Base-by-base conservation (phyloP, 2,329 filamentous ascomycete species). In the Peltaster fructicola region DNA sequence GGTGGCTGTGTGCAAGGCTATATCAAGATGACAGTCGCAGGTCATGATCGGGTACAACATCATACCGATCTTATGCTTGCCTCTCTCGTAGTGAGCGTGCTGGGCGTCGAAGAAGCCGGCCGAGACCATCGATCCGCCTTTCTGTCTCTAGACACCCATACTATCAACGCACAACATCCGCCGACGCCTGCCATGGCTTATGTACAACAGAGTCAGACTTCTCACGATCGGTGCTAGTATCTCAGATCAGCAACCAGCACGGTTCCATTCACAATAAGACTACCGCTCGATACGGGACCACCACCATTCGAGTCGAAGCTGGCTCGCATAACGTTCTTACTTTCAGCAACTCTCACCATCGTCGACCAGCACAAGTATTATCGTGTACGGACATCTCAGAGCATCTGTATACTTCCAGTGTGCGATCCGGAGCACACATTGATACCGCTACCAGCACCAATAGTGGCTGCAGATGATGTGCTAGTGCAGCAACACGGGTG, bases 371-470 rank as follows among this genome's bases (percentile, higher is more conserved):
- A 52, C 10, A 59, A 55, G 32, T 53, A 56, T 24, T 58, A 57
- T 27, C 51, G 59, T 29, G 57, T 66, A 4, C 51, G 63, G 24
- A 52, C 54, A 7, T 61, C 59, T 6, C 57, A 58, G 31, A 55
- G 61, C 23, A 48, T 65, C 6, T 47, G 52, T 3, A 55, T 66
- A 7, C 41, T 67, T 14, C 59, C 61, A 5, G 61, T 63, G 8
- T 63, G 64, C 34, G 62, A 67, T 42, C 63, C 63, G 10, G 61
- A 65, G 35, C 64, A 61, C 39, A 61, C 62, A 6, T 48, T 67
- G 15, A 54, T 59, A 32, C 64, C 61, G 16, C 45, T 65, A 7
- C 53, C 59, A 5, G 62, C 59, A 30, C 61, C 61, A 6, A 41
- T 65, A 16, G 60, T 54, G 14, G 59, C 57, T 8, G 54, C 50